Conservation (phyloP, 2,329 filamentous ascomycete genomes). For the Pseudopithomyces chartarum region DNA sequence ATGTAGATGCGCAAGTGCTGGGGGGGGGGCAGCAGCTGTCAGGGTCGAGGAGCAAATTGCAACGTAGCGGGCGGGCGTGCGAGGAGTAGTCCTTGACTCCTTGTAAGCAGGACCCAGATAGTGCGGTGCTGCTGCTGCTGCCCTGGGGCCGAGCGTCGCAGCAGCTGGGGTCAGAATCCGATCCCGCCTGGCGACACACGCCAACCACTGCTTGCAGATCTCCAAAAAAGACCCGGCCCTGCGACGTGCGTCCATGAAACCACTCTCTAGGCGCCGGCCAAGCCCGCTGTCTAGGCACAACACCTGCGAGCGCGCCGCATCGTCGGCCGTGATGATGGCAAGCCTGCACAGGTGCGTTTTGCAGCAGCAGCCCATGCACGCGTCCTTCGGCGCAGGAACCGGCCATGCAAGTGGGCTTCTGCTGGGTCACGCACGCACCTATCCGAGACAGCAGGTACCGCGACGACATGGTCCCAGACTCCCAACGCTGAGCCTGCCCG, state of each 20-base stretch:
- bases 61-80: conserved; percentile 34
- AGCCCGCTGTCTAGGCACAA: conserved; percentile 2
- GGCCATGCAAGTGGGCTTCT: conserved; percentile 7
- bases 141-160: conserved; percentile 19
- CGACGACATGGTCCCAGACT: neutral
- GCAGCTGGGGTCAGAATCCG: conserved; percentile 34
- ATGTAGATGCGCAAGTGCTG: too few species aligned
- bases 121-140: conserved; percentile 30
- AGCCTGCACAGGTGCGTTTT: neutral
- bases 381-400: conserved; percentile 1
- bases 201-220: conserved; percentile 24
- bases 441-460: neutral
- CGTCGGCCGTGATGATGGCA: neutral
- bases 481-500: neutral
- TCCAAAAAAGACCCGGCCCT: conserved; percentile 18
- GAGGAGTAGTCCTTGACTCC: conserved; percentile 26
- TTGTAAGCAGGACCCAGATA: conserved; percentile 27
- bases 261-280: conserved; percentile 4
- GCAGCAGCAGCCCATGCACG: neutral
- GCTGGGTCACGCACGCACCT: neutral
- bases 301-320: neutral
- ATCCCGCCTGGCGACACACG: conserved; percentile 29
- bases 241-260: conserved; percentile 18
- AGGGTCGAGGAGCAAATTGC: conserved; percentile 28
- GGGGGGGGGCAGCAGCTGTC: too few species aligned